Evolutionary conservation across 2,329 filamentous ascomycete species (phyloP), one percentile per base, ranked within the genome.

Genomic region (Arthrobotrys entomopaga): DNA sequence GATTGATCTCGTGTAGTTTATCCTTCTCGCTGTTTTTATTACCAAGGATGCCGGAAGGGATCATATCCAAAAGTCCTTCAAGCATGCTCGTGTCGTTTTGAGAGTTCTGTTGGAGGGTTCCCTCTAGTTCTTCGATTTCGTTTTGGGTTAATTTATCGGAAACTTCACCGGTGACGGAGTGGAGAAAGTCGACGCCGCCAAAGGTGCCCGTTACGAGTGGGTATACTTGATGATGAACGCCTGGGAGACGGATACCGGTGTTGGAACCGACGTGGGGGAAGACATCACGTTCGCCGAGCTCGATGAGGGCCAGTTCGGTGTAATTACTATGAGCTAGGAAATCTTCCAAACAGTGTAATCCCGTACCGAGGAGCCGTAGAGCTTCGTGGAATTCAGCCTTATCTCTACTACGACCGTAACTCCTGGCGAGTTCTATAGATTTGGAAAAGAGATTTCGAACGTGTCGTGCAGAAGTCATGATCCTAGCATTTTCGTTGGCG

Each of bases 281-380:
- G 72, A 97, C 83, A 74, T 91, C 87, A 4, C 83, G 84, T 82
- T 95, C 92, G 59, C 92, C 93, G 79, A 97, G 82, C 81, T 97
- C 93, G 78, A 95, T 93, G 54, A 97, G 85, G 70, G 91, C 91
- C 70, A 97, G 87, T 81, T 97, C 93, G 13, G 86, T 88, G 82
- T 96, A 97, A 84, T 97, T 97, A 81, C 92, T 96, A 83, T 97
- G 94, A 15, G 93, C 94, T 63, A 93, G 89, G 83, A 90, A 98
- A 80, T 97, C 93, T 83, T 96, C 93, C 22, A 97, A 83, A 80
- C 93, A 97, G 83, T 98, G 94, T 65, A 93, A 87, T 40, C 90
- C 93, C 70, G 93, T 97, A 69, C 94, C 94, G 76, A 97, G 84
- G 16, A 97, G 85, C 63, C 93, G 89, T 54, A 97, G 87, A 65